Conservation (phyloP, 208 protist genomes). For the Trypanosoma lewisi region DNA sequence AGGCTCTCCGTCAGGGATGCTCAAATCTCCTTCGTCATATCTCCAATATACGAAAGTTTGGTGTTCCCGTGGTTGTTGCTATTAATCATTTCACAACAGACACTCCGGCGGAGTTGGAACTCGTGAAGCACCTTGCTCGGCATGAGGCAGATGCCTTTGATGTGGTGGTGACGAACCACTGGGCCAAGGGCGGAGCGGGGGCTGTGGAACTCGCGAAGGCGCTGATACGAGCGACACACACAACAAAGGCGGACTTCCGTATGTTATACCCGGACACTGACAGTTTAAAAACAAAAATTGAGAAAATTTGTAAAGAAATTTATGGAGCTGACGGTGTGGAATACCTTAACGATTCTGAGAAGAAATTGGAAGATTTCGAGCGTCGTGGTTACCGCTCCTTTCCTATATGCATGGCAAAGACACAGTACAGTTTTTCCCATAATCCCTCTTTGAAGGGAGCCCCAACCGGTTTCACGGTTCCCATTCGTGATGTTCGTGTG, state of each 20-base stretch:
- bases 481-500: constrained; percentile 93
- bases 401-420: constrained; percentile 98
- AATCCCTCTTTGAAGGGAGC: constrained; percentile 89
- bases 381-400: constrained; percentile 76
- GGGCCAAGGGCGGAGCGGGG: constrained; percentile 88
- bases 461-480: constrained; percentile 88
- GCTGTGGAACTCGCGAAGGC: constrained; percentile 88
- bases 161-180: constrained; percentile 93
- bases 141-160: constrained; percentile 84
- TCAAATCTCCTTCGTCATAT: constrained; percentile 94
- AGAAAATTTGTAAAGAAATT: constrained; percentile 94
- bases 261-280: constrained; percentile 89
- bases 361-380: constrained; percentile 88
- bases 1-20: constrained; percentile 83
- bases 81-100: constrained; percentile 95
- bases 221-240: constrained; percentile 72
- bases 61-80: constrained; percentile 95
- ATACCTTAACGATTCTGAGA: constrained; percentile 85
- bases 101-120: constrained; percentile 86
- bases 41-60: constrained; percentile 93
- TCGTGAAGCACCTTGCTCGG: constrained; percentile 67
- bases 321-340: constrained; percentile 93
- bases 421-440: constrained; percentile 95
- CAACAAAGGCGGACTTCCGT: constrained; percentile 78
- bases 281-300: constrained; percentile 95